These are phyloP conservation scores for Candida arabinofermentans DNA, from an alignment of 805 yeast genomes.

Conservation along the genomic window DNA sequence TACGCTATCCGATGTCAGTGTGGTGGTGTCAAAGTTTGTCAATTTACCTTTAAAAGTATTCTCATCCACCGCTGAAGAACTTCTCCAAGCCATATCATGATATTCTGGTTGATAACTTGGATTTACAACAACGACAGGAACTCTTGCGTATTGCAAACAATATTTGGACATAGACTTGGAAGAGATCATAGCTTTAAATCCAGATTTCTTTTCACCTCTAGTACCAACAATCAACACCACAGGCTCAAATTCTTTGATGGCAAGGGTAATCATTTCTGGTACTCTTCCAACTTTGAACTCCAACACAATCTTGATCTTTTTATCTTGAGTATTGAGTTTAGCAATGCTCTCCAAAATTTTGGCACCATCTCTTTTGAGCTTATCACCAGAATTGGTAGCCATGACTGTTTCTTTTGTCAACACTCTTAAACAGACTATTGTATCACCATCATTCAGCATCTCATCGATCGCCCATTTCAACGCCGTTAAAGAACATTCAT, in stretches of 20 bases:
- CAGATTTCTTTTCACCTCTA: conserved; percentile 33
- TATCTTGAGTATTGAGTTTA: conserved; percentile 31
- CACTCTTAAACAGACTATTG: conserved; percentile 41
- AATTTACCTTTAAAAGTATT: conserved; percentile 1
- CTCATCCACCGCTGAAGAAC: neutral
- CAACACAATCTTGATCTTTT: conserved; percentile 37
- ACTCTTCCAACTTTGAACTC: conserved; percentile 44
- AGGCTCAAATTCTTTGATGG: conserved; percentile 43
- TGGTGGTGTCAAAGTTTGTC: neutral
- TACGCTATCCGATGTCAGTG: too few species aligned
- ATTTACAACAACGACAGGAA: conserved; percentile 44
- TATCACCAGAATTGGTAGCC: conserved; percentile 16
- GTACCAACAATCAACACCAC: conserved; percentile 43
- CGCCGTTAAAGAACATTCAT: conserved; percentile 39
- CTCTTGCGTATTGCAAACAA: conserved; percentile 41
- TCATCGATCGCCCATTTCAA: conserved; percentile 43
- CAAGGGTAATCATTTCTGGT: conserved; percentile 35
- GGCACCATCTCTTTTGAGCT: conserved; percentile 34
- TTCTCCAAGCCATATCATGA: neutral
- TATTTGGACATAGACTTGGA: conserved; percentile 46
- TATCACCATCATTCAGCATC: conserved; percentile 42
- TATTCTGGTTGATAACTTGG: conserved; percentile 26
- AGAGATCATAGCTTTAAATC: conserved; percentile 34
- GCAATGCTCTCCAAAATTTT: conserved; percentile 30
- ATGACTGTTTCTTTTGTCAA: conserved; percentile 31